Evolutionary conservation across 805 yeast species (phyloP).

Genomic region (Isabelozyma gotoi): DNA sequence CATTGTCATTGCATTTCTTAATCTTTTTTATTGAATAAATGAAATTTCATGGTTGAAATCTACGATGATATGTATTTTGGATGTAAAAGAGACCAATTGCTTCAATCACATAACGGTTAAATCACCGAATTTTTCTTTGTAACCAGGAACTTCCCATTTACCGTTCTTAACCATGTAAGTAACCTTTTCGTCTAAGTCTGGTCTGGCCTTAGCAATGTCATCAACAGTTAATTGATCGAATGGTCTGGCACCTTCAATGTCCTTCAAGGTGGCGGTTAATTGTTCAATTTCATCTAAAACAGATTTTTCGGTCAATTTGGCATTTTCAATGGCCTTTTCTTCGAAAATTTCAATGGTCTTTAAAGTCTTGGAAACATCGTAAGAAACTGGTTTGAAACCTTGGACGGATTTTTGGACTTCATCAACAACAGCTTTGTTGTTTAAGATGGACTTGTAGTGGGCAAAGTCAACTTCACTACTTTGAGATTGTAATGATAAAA

Average conservation of each 20-base stretch:
- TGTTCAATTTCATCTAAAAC: constrained; percentile 84
- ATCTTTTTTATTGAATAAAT: background rate
- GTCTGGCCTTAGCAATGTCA: constrained; percentile 92
- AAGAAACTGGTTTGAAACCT: constrained; percentile 77
- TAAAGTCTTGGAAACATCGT: constrained; percentile 85
- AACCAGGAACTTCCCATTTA: constrained; percentile 97
- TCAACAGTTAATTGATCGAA: constrained; percentile 95
- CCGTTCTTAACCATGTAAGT: constrained; percentile 93
- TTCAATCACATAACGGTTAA: constrained; percentile 83
- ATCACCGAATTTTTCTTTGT: constrained; percentile 97
- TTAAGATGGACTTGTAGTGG: constrained; percentile 75
- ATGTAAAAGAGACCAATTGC: no score
- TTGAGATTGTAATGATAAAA: constrained; percentile 69
- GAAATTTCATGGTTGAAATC: background rate
- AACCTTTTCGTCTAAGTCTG: constrained; percentile 96
- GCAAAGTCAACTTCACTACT: constrained; percentile 77
- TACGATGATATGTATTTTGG: background rate
- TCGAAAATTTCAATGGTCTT: constrained; percentile 92
- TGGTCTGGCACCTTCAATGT: constrained; percentile 96
- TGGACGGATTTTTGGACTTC: constrained; percentile 77
- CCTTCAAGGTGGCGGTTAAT: constrained; percentile 82
- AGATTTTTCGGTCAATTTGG: constrained; percentile 86
- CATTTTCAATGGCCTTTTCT: constrained; percentile 93
- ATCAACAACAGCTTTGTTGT: constrained; percentile 76
- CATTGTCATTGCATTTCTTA: no score